Conservation (phyloP, 768 basidiomycete genomes). For the Termitomyces sp. region DNA sequence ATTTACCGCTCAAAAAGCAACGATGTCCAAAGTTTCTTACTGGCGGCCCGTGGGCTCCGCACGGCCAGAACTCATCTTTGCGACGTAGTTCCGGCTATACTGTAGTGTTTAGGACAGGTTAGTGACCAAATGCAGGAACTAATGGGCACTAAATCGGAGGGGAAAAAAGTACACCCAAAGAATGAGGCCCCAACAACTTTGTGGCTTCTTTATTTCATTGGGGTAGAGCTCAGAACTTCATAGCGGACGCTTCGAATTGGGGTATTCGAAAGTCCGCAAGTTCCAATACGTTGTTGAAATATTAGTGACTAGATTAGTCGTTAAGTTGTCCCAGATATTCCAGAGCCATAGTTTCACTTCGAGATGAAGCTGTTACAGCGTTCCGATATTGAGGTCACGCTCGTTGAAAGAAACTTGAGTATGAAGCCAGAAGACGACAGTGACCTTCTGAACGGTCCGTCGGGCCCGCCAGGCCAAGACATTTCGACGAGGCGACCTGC, state of each 20-base stretch:
- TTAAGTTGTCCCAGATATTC: background rate
- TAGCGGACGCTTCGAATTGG: background rate
- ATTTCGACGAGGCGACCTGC: background rate
- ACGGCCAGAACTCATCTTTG: background rate
- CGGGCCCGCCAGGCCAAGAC: constrained; percentile 12
- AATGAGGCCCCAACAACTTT: background rate
- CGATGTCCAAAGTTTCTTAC: background rate
- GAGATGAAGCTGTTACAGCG: background rate
- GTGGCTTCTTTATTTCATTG: background rate
- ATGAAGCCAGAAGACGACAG: background rate
- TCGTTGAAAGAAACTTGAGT: background rate
- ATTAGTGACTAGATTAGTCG: background rate
- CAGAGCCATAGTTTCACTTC: background rate
- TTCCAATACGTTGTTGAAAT: background rate
- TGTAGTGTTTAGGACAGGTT: background rate
- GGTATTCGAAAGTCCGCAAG: background rate
- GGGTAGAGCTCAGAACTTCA: background rate
- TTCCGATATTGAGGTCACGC: background rate
- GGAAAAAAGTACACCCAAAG: background rate
- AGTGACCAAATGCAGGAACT: background rate
- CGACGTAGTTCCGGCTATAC: background rate
- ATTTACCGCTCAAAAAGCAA: background rate
- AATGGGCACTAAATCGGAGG: background rate
- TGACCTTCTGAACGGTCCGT: constrained; percentile 8
- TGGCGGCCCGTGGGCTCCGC: constrained; percentile 15